Conservation (phyloP, 495 filamentous ascomycete genomes). For the Aspergillus indologenus region DNA sequence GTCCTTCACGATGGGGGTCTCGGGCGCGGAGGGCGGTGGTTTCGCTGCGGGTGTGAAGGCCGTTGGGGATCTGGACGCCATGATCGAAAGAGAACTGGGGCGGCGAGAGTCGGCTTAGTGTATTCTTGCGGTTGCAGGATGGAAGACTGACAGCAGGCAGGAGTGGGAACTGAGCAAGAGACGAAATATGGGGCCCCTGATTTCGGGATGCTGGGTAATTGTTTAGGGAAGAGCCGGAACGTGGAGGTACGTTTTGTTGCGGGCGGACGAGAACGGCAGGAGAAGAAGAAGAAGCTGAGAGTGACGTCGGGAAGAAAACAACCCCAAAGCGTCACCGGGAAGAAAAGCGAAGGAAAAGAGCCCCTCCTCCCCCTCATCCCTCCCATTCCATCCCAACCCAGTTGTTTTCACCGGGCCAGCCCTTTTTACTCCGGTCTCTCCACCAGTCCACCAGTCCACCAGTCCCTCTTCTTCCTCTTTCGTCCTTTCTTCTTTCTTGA, state of each 20-base stretch:
- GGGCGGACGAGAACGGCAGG: conserved; percentile 12
- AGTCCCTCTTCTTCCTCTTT: conserved; percentile 21
- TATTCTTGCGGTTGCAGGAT: neutral
- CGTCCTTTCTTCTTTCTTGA: conserved; percentile 19
- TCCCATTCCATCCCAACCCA: too few species aligned
- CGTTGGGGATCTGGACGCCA: conserved; percentile 41
- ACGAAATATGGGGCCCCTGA: conserved; percentile 8
- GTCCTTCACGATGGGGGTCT: conserved; percentile 31
- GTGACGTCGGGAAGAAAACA: conserved; percentile 9
- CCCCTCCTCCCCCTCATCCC: conserved; percentile 32
- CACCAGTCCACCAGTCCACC: too few species aligned
- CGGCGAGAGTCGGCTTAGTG: neutral
- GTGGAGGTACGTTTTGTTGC: conserved; percentile 2
- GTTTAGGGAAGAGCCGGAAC: conserved; percentile 39
- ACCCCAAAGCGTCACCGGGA: conserved; percentile 44
- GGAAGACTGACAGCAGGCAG: conserved; percentile 2
- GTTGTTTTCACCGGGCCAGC: conserved; percentile 29
- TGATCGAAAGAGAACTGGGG: conserved; percentile 13
- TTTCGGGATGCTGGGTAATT: conserved; percentile 29
- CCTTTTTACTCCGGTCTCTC: conserved; percentile 16
- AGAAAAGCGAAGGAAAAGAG: conserved; percentile 11
- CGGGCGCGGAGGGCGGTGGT: conserved; percentile 40
- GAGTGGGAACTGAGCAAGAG: conserved; percentile 1
- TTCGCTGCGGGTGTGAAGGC: conserved; percentile 38
- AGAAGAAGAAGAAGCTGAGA: conserved; percentile 26